Evolutionary conservation across 169 alveolate species (phyloP), one percentile per base, ranked within the genome.

Genomic region (Theileria annulata): DNA sequence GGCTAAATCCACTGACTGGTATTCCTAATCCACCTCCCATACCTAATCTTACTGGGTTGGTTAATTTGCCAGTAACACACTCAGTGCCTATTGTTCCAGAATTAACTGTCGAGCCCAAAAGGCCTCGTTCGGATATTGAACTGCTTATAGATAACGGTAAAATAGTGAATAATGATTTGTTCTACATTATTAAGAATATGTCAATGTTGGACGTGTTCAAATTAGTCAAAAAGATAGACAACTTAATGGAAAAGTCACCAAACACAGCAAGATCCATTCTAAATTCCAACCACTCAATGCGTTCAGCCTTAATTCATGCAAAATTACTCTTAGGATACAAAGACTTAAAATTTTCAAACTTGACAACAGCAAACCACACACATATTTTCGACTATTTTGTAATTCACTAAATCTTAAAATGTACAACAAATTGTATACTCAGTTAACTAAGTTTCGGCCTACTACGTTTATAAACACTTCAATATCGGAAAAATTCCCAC

Each of bases 141-240:
- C 21, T 47, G 25, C 17, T 72, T 33, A 31, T 81, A 35, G 64
- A 71, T 3, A 71, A 74, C 70, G 88, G 88, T 0, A 56, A 60
- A 58, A 54, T 81, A 6, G 77, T 60, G 66, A 81, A 35, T 33
- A 49, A 58, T 28, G 88, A 73, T 30, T 35, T 81, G 37, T 60
- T 81, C 6, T 15, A 21, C 23, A 15, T 83, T 5, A 64, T 77
- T 21, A 75, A 67, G 19, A 47, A 69, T 12, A 83, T 83, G 90
- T 66, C 48, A 30, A 76, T 83, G 90, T 33, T 71, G n/a, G 86
- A 83, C 48, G 77, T 83, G 21, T 62, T 59, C 17, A 68, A 75
- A 13, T n/a, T 59, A 6, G 86, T 83, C 12, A 64, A 69, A n/a
- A 35, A 21, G 35, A 83, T 83, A 5, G 80, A 83, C 67, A 42